A percentile compares a stretch with the other conserved stretches of the same genome.
Evolutionary conservation across 371 early-diverging fungal species (phyloP).

Genomic region (Encephalitozoon hellem): DNA sequence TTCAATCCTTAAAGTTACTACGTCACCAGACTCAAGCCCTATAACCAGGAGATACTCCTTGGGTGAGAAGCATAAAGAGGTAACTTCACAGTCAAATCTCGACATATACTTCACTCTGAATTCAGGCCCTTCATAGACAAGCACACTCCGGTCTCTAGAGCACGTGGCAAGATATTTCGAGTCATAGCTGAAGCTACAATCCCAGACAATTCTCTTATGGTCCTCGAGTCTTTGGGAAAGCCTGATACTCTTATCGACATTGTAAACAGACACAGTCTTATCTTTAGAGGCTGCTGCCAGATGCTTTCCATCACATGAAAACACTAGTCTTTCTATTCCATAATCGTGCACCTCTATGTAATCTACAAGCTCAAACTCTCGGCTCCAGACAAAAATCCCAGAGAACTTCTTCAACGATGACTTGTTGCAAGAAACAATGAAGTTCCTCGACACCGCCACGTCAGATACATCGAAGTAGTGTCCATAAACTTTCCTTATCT

Average conservation of each 20-base stretch:
- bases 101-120: not conserved
- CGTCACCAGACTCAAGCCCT: constrained; percentile 41
- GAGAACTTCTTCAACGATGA: constrained; percentile 27
- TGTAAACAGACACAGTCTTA: constrained; percentile 43
- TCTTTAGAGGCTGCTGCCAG: constrained; percentile 45
- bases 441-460: constrained; percentile 28
- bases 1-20: not conserved
- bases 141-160: constrained; percentile 42
- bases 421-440: constrained; percentile 42
- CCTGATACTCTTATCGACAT: not conserved
- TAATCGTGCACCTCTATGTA: constrained; percentile 45
- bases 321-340: constrained; percentile 38
- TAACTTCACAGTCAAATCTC: constrained; percentile 38
- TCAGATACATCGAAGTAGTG: constrained; percentile 48
- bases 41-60: not conserved
- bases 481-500: constrained; percentile 51
- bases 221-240: constrained; percentile 13
- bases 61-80: constrained; percentile 30
- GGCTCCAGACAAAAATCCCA: constrained; percentile 54
- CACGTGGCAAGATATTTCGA: constrained; percentile 42
- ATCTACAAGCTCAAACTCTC: constrained; percentile 16
- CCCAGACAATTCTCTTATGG: constrained; percentile 44
- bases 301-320: constrained; percentile 30
- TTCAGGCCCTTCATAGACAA: constrained; percentile 30
- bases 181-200: constrained; percentile 29